Evolutionary conservation across 2,329 filamentous ascomycete species (phyloP), one percentile per base, ranked within the genome.

Genomic region (Aspergillus oerlinghausenensis): DNA sequence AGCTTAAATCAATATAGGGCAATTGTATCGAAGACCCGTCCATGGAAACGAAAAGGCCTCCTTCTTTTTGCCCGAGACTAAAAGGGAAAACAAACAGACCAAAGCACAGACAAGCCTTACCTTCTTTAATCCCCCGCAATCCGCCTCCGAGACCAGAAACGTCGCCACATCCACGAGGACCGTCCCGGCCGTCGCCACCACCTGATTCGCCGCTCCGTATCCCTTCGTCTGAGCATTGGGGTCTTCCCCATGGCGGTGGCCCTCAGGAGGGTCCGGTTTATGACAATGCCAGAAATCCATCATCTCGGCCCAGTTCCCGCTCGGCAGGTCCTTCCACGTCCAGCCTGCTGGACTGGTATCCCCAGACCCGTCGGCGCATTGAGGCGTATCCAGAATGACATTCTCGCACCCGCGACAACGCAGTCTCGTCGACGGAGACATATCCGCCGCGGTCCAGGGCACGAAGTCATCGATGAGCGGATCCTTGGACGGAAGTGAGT

Each of bases 201-300:
- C 87, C 60, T 81, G 83, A 64, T 87, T 92, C 48, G 86, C 87
- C 29, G 92, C 90, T n/a, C 90, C 89, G 69, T 96, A 97, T 0
- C 90, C 92, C 67, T 90, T 88, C 10, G 80, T 76, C 35, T 68
- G 62, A 7, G 82, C 79, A 17, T 84, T 78, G 49, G 75, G 72
- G n/a, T 82, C 75, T 23, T 81, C 68, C 45, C 78, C 70, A n/a
- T 69, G 65, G 10, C 79, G 64, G 45, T 78, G 74, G 11, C 72
- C 68, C 49, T 79, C 72, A 10, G 70, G 74, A 26, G 79, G 65
- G 59, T 82, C 78, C 1, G 95, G 94, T 74, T 97, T 97, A 73
- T 99, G 94, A 68, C 94, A 99, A 74, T 99, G 95, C 94, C 94
- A 99, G 65, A 99, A 96, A 73, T 99, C 95, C 94, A 99, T 99